Evolutionary conservation across 2,329 filamentous ascomycete genomes (phyloP).

Genomic region (Sporothrix luriei): DNA sequence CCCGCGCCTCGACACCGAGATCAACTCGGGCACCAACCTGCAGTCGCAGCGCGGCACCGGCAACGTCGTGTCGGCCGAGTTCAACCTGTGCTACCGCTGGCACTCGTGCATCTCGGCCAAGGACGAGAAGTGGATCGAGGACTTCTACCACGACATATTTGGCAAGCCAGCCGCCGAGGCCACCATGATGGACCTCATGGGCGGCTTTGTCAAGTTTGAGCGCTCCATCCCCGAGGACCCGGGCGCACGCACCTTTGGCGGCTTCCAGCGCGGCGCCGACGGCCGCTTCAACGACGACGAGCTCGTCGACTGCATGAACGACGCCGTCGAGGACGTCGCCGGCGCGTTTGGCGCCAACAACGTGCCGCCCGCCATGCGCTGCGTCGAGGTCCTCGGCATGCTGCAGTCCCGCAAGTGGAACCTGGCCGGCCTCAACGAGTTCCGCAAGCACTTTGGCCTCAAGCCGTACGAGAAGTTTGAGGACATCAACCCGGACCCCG

Average conservation of each 20-base stretch:
- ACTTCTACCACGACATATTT: slow-evolving; percentile 66
- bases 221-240: slow-evolving; percentile 65
- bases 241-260: slow-evolving; percentile 66
- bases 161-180: slow-evolving; percentile 61
- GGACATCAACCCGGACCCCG: slow-evolving; percentile 78
- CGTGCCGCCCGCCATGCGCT: slow-evolving; percentile 71
- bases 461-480: slow-evolving; percentile 77
- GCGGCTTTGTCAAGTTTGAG: slow-evolving; percentile 65
- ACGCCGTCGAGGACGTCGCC: slow-evolving; percentile 75
- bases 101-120: slow-evolving; percentile 74
- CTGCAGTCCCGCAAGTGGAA: slow-evolving; percentile 77
- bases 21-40: slow-evolving; percentile 54
- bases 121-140: slow-evolving; percentile 79
- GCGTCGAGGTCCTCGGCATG: slow-evolving; percentile 79
- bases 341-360: slow-evolving; percentile 73
- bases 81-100: slow-evolving; percentile 87
- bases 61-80: slow-evolving; percentile 83
- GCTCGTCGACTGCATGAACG: slow-evolving; percentile 68
- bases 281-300: slow-evolving; percentile 76
- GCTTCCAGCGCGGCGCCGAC: slow-evolving; percentile 64
- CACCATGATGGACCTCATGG: slow-evolving; percentile 62
- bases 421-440: slow-evolving; percentile 78
- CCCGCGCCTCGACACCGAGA: slow-evolving; percentile 69
- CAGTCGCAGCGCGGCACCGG: slow-evolving; percentile 72
- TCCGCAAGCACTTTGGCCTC: slow-evolving; percentile 78